Evolutionary conservation across 257 asterid genomes (phyloP), one percentile per base, ranked within the genome.

Genomic region (Solanum paucissectum): DNA sequence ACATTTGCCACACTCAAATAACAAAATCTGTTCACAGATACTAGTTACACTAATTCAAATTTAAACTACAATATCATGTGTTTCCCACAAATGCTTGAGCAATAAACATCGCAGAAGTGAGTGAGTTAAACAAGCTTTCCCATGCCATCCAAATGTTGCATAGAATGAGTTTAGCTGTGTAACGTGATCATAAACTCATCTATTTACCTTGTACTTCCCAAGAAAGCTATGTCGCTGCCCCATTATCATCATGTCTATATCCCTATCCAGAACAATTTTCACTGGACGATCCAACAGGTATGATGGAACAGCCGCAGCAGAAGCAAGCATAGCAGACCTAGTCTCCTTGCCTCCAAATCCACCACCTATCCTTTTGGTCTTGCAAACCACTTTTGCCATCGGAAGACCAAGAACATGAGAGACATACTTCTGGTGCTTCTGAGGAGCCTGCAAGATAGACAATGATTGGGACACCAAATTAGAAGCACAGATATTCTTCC

Each of bases 291-390:
- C 94, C 87, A 97, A 91, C 86, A 95, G 84, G 90, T 94, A 97
- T n/a, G 99, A 95, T 62, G 99, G 98, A 88, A 95, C 88, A 32
- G 99, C 94, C 33, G 94, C 98, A 81, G 79, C 95, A 29, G 96
- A 98, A 88, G 98, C 98, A 91, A 97, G 36, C 60, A 92, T 85
- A 90, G 95, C 98, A 64, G 98, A 94, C 86, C 98, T 94, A 69
- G 98, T 97, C 89, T 97, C 99, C 93, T 97, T 97, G 85, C 99
- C 99, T 87, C 99, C 99, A 89, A 97, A 97, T 74, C 98, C 99
- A 92, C 99, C 99, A 32, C 98, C 99, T 79, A 97, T 93, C 93
- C 99, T 91, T 94, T 97, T 97, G 55, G 98, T 95, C 94, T 91
- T 97, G 94, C 99, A 97, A 62, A 97, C 98, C 84, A 97, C 99